Evolutionary conservation across 23 red algal genomes (phyloP).

Genomic region (Gracilaria vermiculophylla): DNA sequence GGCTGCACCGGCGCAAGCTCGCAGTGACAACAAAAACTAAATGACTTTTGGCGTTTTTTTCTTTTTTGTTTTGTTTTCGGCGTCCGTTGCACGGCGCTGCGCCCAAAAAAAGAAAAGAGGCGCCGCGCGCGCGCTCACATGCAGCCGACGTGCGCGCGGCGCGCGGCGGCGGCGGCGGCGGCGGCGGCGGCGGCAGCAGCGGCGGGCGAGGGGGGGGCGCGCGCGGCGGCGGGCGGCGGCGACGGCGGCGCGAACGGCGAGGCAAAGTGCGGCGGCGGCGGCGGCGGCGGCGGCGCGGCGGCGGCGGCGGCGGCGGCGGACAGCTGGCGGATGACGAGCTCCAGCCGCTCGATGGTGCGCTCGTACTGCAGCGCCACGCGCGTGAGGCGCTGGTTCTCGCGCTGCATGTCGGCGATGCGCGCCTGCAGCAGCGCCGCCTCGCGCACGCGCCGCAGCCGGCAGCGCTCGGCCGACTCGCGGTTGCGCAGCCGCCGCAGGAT

Average conservation of each 20-base stretch:
- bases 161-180: neutral
- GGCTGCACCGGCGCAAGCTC: neutral
- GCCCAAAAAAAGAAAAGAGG: no score
- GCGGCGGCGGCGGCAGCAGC: neutral
- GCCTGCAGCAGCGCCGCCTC: slow-evolving; percentile 5
- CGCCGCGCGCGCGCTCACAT: no score
- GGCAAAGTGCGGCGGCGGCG: neutral
- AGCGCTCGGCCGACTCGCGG: slow-evolving; percentile 61
- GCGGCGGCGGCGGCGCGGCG: neutral
- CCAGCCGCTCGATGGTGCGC: slow-evolving; percentile 8
- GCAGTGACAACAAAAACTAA: no score
- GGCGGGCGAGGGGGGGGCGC: no score
- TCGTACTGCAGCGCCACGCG: slow-evolving; percentile 2
- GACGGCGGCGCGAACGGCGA: neutral
- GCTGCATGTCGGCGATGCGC: slow-evolving; percentile 17
- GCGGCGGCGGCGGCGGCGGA: neutral
- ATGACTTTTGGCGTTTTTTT: no score
- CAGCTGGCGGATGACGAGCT: slow-evolving; percentile 18
- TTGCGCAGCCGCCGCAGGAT: slow-evolving; percentile 61
- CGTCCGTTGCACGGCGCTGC: no score
- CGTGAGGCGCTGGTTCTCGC: slow-evolving; percentile 32
- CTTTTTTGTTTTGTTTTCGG: no score
- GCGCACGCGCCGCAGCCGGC: slow-evolving; percentile 31
- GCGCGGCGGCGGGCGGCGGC: neutral
- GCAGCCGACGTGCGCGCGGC: no score